These are phyloP conservation scores for Vigna angularis DNA, from an alignment of 306 rosid species.

Conservation along the genomic window DNA sequence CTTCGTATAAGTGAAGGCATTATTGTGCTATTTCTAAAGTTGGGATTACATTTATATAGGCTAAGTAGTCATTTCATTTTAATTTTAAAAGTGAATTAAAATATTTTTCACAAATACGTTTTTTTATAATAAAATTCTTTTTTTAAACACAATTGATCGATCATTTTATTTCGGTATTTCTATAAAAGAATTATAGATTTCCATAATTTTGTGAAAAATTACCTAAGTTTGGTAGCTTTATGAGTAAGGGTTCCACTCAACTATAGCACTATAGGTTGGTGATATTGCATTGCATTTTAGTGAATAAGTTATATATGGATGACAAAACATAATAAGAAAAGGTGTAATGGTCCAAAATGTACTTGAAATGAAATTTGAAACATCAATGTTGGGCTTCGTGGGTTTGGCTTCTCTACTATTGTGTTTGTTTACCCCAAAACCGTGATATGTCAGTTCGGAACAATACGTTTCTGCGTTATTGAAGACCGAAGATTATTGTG, in stretches of 20 bases:
- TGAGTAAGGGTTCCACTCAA: background rate
- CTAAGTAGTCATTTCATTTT: no score
- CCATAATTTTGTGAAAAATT: no score
- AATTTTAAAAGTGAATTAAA: no score
- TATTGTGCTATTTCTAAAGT: no score
- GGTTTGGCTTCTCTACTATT: background rate
- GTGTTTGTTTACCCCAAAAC: background rate
- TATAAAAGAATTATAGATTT: no score
- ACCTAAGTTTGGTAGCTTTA: no score
- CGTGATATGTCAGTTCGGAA: constrained; percentile 15
- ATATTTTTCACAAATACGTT: no score
- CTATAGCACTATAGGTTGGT: background rate
- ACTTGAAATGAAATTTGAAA: background rate
- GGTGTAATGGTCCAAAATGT: constrained; percentile 16
- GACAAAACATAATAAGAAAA: background rate
- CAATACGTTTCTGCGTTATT: background rate
- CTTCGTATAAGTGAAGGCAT: background rate
- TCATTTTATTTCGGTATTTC: no score
- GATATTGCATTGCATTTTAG: background rate
- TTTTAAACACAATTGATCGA: no score
- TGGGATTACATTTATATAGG: no score
- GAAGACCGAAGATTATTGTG: background rate
- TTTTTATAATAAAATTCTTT: no score
- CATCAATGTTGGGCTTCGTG: constrained; percentile 8
- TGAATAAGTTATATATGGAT: background rate